Conservation (phyloP, 164 flowering plant species). For the Stephania yunnanensis region DNA sequence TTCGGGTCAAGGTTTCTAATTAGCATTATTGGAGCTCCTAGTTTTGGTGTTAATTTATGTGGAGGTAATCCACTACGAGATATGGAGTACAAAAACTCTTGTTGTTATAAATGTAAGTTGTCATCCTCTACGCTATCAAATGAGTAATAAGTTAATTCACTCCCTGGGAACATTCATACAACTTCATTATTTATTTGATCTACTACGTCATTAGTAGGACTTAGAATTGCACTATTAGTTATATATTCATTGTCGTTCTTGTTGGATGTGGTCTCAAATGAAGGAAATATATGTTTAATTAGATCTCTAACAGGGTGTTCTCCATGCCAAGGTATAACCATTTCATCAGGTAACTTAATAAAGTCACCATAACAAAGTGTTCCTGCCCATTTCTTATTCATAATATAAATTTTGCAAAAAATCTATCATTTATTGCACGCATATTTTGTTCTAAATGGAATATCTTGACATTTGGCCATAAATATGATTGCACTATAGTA, state of each 20-base stretch:
- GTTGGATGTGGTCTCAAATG: neutral
- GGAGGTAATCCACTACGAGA: conserved; percentile 1
- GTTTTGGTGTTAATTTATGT: neutral
- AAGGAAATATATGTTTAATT: neutral
- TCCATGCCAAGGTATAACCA: conserved; percentile 3
- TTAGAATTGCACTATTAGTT: neutral
- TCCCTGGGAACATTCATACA: neutral
- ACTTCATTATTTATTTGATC: neutral
- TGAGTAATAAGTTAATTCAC: neutral
- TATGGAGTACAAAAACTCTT: neutral
- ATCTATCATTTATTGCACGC: neutral
- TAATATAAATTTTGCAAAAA: neutral
- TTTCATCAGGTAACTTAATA: neutral
- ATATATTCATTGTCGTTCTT: neutral
- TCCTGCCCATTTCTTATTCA: neutral
- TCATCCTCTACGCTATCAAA: conserved; percentile 7
- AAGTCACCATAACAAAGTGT: neutral
- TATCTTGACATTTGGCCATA: neutral
- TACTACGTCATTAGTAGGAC: neutral
- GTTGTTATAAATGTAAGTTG: neutral
- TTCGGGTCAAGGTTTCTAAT: conserved; percentile 5
- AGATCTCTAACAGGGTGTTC: neutral
- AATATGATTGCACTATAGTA: neutral
- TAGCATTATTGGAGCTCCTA: conserved; percentile 1
- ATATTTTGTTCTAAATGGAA: neutral